Evolutionary conservation across 352 stramenopile genomes (phyloP).

Genomic region (Aphanomyces euteiches): DNA sequence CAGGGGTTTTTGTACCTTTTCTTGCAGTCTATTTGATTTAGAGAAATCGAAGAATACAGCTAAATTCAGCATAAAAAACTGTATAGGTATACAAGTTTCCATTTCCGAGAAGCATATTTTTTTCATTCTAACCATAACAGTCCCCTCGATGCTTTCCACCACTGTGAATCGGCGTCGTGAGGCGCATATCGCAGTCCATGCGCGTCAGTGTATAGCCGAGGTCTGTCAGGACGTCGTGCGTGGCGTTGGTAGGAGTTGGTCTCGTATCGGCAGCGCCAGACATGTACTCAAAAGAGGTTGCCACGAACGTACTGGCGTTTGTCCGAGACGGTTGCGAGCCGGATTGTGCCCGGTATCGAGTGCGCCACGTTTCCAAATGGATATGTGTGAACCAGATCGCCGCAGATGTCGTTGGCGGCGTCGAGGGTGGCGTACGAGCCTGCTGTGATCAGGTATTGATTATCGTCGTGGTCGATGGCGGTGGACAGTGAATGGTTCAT

Average conservation of each 20-base stretch:
- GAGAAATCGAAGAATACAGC: too few relatives aligned
- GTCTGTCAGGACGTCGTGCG: neutral
- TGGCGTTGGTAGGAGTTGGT: neutral
- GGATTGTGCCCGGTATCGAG: neutral
- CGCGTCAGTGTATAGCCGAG: slow-evolving; percentile 9
- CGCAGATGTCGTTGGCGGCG: slow-evolving; percentile 7
- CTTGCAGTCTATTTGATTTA: too few relatives aligned
- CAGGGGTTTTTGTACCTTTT: too few relatives aligned
- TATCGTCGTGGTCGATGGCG: neutral
- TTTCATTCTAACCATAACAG: too few relatives aligned
- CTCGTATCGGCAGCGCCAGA: neutral
- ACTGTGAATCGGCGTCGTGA: slow-evolving; percentile 16
- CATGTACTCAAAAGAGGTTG: slow-evolving; percentile 6
- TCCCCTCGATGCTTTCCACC: too few relatives aligned
- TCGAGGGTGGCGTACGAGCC: slow-evolving; percentile 1
- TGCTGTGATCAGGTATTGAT: slow-evolving; percentile 6
- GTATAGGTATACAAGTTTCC: too few relatives aligned
- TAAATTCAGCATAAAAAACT: too few relatives aligned
- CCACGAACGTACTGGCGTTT: slow-evolving; percentile 19
- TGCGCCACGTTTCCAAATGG: neutral
- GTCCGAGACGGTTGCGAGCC: slow-evolving; percentile 1
- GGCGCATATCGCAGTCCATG: slow-evolving; percentile 4
- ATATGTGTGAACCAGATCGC: neutral
- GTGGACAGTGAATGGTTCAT: neutral
- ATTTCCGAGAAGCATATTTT: too few relatives aligned